Conservation (phyloP, 2,329 filamentous ascomycete genomes). For the Zymoseptoria passerinii region DNA sequence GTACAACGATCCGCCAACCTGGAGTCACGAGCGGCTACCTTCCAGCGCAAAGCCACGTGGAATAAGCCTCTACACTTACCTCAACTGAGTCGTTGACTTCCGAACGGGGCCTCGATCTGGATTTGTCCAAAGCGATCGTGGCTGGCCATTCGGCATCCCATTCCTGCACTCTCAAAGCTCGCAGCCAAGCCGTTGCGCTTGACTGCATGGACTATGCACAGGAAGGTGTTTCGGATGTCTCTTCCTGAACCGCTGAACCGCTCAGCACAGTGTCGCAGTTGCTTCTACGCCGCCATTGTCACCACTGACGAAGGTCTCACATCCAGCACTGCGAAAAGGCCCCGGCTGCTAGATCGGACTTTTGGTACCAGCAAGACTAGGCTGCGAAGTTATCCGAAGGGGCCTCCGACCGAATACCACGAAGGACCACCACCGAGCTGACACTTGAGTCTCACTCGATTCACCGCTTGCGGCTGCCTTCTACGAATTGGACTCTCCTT, state of each 20-base stretch:
- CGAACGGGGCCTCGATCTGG: not conserved
- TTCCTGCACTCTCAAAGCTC: not conserved
- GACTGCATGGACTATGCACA: not conserved
- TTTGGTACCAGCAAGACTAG: constrained; percentile 6
- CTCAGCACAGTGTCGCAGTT: constrained; percentile 9
- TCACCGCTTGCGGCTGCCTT: constrained; percentile 4
- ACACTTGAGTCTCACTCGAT: constrained; percentile 10
- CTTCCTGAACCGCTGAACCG: constrained; percentile 9
- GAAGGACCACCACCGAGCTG: constrained; percentile 8
- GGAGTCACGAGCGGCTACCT: constrained; percentile 10
- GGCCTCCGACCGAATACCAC: constrained; percentile 12
- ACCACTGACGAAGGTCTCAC: constrained; percentile 4
- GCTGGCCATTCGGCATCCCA: not conserved
- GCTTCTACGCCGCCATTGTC: constrained; percentile 1
- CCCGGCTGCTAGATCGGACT: constrained; percentile 1
- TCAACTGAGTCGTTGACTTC: not conserved
- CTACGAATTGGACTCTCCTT: not conserved
- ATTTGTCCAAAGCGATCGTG: not conserved
- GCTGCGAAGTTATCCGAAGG: constrained; percentile 10
- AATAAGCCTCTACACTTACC: not conserved
- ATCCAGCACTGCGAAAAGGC: not conserved
- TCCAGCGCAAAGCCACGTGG: constrained; percentile 3
- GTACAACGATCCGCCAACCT: constrained; percentile 14
- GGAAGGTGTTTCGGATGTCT: constrained; percentile 17
- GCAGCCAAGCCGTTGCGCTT: not conserved